These are phyloP conservation scores for Cyberlindnera mississippiensis DNA, from an alignment of 805 yeast genomes.

Conservation along the genomic window DNA sequence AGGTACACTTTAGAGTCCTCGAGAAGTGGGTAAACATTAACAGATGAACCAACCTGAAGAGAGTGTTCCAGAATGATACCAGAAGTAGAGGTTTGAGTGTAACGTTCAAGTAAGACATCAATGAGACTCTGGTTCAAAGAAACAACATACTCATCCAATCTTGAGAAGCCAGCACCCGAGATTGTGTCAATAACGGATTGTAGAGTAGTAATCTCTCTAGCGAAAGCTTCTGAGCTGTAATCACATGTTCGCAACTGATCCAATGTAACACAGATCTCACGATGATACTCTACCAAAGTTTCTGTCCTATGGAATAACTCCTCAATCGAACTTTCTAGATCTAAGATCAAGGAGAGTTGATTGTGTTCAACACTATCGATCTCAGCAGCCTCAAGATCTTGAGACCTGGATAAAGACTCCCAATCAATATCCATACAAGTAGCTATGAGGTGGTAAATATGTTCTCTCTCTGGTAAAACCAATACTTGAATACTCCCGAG, in stretches of 20 bases:
- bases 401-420: conserved; percentile 47
- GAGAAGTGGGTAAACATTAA: conserved; percentile 40
- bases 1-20: conserved; percentile 33
- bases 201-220: conserved; percentile 22
- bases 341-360: conserved; percentile 27
- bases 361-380: conserved; percentile 30
- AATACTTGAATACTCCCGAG: conserved; percentile 42
- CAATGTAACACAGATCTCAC: conserved; percentile 21
- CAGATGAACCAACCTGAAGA: conserved; percentile 33
- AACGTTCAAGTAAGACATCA: conserved; percentile 29
- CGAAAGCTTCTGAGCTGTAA: conserved; percentile 24
- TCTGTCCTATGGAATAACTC: conserved; percentile 31
- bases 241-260: conserved; percentile 27
- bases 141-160: conserved; percentile 31
- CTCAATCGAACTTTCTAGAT: conserved; percentile 31
- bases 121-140: conserved; percentile 33
- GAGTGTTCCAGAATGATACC: conserved; percentile 28
- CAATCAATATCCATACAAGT: conserved; percentile 43
- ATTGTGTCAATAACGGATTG: conserved; percentile 36
- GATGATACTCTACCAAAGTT: conserved; percentile 29
- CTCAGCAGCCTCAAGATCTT: conserved; percentile 40
- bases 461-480: conserved; percentile 32
- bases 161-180: conserved; percentile 34
- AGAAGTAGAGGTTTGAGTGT: conserved; percentile 7
- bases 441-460: conserved; percentile 32